phyloP scores from a whole-genome alignment of 2,329 filamentous ascomycete species.

The Blastomyces parvus region DNA sequence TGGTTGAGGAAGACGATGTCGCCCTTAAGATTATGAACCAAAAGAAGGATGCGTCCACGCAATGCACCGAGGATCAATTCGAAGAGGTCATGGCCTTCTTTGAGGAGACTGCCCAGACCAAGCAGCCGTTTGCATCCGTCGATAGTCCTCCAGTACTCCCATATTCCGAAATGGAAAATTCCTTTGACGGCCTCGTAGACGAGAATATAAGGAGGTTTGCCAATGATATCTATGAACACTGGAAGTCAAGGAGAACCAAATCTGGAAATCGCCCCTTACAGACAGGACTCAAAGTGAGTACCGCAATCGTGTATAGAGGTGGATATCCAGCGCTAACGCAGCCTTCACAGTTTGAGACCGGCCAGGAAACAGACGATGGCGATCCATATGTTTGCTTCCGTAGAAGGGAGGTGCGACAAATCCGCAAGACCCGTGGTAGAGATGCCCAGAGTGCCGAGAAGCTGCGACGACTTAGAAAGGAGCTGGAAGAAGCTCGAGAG shows the following conservation, averaged over 20 bases:
- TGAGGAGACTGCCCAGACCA: slow-evolving; percentile 71
- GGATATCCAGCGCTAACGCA: slow-evolving; percentile 8
- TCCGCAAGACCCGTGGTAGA: slow-evolving; percentile 85
- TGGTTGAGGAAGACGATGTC: slow-evolving; percentile 80
- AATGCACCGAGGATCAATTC: slow-evolving; percentile 82
- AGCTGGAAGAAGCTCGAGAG: slow-evolving; percentile 80
- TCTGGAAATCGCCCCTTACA: slow-evolving; percentile 64
- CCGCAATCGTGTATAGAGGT: neutral
- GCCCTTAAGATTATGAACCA: slow-evolving; percentile 78
- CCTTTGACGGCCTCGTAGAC: slow-evolving; percentile 51
- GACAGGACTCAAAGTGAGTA: slow-evolving; percentile 58
- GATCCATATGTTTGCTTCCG: slow-evolving; percentile 98
- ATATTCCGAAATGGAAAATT: slow-evolving; percentile 65
- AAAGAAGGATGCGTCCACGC: slow-evolving; percentile 53
- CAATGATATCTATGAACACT: slow-evolving; percentile 80
- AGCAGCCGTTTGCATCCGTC: slow-evolving; percentile 81
- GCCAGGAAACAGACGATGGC: slow-evolving; percentile 86
- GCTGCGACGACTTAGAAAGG: slow-evolving; percentile 78
- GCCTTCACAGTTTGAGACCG: slow-evolving; percentile 62
- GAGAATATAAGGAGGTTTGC: slow-evolving; percentile 50
- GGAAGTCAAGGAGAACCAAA: slow-evolving; percentile 61
- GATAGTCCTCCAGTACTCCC: slow-evolving; percentile 73
- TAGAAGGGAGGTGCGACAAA: slow-evolving; percentile 84
- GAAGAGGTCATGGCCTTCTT: slow-evolving; percentile 93
- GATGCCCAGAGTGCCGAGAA: slow-evolving; percentile 94